Evolutionary conservation across 2,329 filamentous ascomycete genomes (phyloP), one percentile per base, ranked within the genome.

Genomic region (Ceratocystis destructans): DNA sequence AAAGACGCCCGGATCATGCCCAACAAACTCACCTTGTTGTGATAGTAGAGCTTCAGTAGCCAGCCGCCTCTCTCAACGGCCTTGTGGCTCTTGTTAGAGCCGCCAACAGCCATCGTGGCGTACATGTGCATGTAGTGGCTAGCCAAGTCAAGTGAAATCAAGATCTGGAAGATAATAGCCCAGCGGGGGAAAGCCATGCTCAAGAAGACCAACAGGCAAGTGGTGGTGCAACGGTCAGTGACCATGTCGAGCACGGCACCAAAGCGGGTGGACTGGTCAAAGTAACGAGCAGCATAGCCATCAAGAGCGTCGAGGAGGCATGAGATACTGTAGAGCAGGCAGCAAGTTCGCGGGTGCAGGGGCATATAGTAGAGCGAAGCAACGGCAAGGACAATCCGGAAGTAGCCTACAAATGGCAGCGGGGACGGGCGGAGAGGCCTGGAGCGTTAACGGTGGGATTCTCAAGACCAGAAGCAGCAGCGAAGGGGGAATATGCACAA

Each of bases 71-170:
- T 89, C 74, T 96, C 90, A 64, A 99, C 87, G 72, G 89, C 92
- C 85, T 99, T 99, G 79, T 99, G 94, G 79, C 91, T 87, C 70
- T 78, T 89, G 71, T 86, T 83, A 65, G 84, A 82, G 64, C 90
- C 90, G 65, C 88, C 90, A 85, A 96, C 94, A 70, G 87, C 87
- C 72, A 96, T 79, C 0, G 91, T 96, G 12, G 92, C 90, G 75
- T 96, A 97, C 94, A 99, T 99, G 79, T 99, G 94, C 81, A 97
- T 93, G 75, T 97, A 99, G 77, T 99, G 94, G 75, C 91, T 96
- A 33, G 94, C 89, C 70, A 99, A 82, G 76, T 99, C 94, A 72
- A 99, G 79, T 66, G 88, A 88, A 76, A 99, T 96, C 73, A 99
- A 79, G 57, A 87, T 85, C 79, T 99, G 94, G 82, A 99, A 99